Conservation (phyloP, 1,284 basidiomycete species). For the Phylloboletellus chloephorus region DNA sequence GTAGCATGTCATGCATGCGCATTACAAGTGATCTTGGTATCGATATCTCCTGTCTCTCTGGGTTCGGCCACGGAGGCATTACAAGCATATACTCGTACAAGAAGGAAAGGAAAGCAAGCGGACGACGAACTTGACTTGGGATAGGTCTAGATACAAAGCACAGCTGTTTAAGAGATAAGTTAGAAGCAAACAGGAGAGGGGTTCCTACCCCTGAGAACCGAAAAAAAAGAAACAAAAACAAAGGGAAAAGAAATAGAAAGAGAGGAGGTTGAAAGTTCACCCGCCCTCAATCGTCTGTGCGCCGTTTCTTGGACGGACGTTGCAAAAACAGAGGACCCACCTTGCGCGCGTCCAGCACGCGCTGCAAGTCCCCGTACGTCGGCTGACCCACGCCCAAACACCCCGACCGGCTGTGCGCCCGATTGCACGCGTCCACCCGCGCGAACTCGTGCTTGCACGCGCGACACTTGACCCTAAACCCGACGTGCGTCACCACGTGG, state of each 20-base stretch:
- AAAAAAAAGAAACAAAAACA: neutral
- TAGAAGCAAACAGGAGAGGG: slow-evolving; percentile 6
- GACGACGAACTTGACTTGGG: no score
- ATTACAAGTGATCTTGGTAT: no score
- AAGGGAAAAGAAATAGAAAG: neutral
- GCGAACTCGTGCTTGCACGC: slow-evolving; percentile 32
- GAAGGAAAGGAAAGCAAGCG: no score
- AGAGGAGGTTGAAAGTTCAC: no score
- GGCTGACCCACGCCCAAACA: slow-evolving; percentile 29
- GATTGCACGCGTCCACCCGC: slow-evolving; percentile 33
- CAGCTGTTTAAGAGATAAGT: slow-evolving; percentile 12
- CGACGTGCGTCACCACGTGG: slow-evolving; percentile 30
- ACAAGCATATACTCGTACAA: no score
- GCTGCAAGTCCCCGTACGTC: slow-evolving; percentile 29
- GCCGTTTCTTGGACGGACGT: slow-evolving; percentile 29
- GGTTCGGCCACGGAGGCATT: no score
- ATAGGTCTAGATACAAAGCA: slow-evolving; percentile 1
- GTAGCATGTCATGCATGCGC: no score
- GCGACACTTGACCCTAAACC: slow-evolving; percentile 30
- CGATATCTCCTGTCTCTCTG: no score
- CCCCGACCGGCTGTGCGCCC: slow-evolving; percentile 31
- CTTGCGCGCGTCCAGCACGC: slow-evolving; percentile 27
- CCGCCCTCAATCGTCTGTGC: slow-evolving; percentile 23
- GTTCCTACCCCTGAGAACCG: neutral
- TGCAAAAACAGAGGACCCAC: slow-evolving; percentile 18